phyloP scores from a whole-genome alignment of 140 eudicot species.

The Cichorium intybus region DNA sequence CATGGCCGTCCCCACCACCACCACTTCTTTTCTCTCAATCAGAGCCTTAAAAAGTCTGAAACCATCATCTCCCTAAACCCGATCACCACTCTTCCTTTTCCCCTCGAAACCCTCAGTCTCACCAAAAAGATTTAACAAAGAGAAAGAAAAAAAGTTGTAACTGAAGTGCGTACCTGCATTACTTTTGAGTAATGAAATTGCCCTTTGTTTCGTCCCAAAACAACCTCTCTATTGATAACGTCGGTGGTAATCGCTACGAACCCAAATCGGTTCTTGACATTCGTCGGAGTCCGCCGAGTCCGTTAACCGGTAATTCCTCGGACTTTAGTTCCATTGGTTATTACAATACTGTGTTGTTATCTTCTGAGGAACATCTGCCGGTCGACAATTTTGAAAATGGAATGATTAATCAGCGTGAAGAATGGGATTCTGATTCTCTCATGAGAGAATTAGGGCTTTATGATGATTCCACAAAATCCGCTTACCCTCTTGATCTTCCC shows the following conservation, averaged over 20 bases:
- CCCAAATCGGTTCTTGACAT: slow-evolving; percentile 32
- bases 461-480: slow-evolving; percentile 44
- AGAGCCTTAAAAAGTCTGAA: slow-evolving; percentile 28
- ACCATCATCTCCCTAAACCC: slow-evolving; percentile 16
- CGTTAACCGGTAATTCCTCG: slow-evolving; percentile 12
- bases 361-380: slow-evolving; percentile 6
- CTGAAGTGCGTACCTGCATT: slow-evolving; percentile 13
- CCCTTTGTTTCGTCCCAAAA: slow-evolving; percentile 19
- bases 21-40: slow-evolving; percentile 13
- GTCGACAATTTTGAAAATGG: slow-evolving; percentile 33
- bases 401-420: slow-evolving; percentile 50
- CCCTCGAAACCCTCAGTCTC: not conserved
- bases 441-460: slow-evolving; percentile 68
- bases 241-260: slow-evolving; percentile 17
- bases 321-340: slow-evolving; percentile 6
- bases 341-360: not conserved
- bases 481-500: slow-evolving; percentile 26
- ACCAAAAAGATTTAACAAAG: not conserved
- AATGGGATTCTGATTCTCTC: slow-evolving; percentile 58
- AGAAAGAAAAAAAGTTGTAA: not conserved
- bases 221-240: slow-evolving; percentile 1
- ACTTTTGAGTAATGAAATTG: slow-evolving; percentile 24
- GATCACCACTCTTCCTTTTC: not conserved
- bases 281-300: slow-evolving; percentile 29
- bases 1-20: slow-evolving; percentile 32